Evolutionary conservation across 768 basidiomycete genomes (phyloP), one percentile per base, ranked within the genome.

Genomic region (Termitomyces eurrhizus): DNA sequence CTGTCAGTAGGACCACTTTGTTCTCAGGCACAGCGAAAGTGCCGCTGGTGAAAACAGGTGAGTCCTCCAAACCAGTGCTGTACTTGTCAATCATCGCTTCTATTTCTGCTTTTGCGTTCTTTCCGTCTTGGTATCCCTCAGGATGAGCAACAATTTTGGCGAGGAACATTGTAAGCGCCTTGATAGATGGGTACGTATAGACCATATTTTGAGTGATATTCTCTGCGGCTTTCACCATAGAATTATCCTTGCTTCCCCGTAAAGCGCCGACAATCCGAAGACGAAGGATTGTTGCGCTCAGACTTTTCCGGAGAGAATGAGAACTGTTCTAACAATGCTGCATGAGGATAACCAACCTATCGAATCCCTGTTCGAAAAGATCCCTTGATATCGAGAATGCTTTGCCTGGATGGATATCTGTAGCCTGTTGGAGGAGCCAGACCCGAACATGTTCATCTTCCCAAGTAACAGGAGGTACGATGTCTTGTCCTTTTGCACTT

Each of bases 1-100:
- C 67, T 11, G 67, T 68, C 16, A 68, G 52, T 18, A 68, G 52
- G 13, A 68, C 57, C 8, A 59, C 54, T 24, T 61, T 45, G 18
- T 21, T 21, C 24, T 32, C 46, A 3, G 52, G 53, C 13, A 45
- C 49, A 26, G 35, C 9, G 9, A 24, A 41, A 32, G 56, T 24
- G 1, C 24, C 14, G 4, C 41, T 33, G 12, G 35, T 35, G 9
- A 48, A 36, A 18, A 50, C 21, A 6, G 37, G 12, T 26, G 53
- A 21, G 14, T 9, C 18, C 26, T 65, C 61, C 3, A 68, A 41
- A 24, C 63, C 64, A 39, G 51, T 44, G 14, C 58, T 61, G 62
- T 82, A 78, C 64, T 77, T 79, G 12, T 70, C 72, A 46, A 81
- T 74, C 69, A 81, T 73, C 0, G 63, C 71, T 33, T 73, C 68